A percentile compares a stretch with the other conserved stretches of the same genome.
These are phyloP conservation scores for Gossypium ekmanianum DNA, from an alignment of 345 rosid genomes.

Conservation along the genomic window DNA sequence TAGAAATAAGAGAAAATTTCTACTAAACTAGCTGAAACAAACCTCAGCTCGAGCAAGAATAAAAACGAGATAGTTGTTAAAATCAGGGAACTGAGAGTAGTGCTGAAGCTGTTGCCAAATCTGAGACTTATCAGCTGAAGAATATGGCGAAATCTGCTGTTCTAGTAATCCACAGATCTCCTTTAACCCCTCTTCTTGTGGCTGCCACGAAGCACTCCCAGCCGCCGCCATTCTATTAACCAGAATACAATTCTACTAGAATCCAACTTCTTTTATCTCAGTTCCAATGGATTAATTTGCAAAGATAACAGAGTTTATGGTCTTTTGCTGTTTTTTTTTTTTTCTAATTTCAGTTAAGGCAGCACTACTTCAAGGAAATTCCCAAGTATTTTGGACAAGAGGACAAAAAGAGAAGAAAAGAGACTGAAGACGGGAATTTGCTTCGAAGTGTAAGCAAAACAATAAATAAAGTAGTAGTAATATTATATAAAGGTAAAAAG, in stretches of 20 bases:
- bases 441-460: background rate
- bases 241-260: background rate
- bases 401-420: background rate
- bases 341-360: background rate
- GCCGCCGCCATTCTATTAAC: constrained; percentile 39
- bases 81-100: constrained; percentile 89
- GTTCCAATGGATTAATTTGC: background rate
- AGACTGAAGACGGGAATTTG: background rate
- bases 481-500: background rate
- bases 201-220: constrained; percentile 60
- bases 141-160: constrained; percentile 86
- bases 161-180: constrained; percentile 87
- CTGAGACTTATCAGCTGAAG: constrained; percentile 82
- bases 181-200: constrained; percentile 75
- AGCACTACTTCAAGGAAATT: background rate
- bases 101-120: constrained; percentile 92
- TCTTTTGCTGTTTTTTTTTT: background rate
- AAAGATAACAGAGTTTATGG: background rate
- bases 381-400: background rate
- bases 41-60: constrained; percentile 89
- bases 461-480: background rate
- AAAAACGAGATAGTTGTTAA: constrained; percentile 93
- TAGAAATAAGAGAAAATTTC: background rate
- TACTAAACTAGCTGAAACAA: background rate
- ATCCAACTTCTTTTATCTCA: background rate